Base-by-base conservation (phyloP, 1,284 basidiomycete genomes). In the Trichosporon inkin region DNA sequence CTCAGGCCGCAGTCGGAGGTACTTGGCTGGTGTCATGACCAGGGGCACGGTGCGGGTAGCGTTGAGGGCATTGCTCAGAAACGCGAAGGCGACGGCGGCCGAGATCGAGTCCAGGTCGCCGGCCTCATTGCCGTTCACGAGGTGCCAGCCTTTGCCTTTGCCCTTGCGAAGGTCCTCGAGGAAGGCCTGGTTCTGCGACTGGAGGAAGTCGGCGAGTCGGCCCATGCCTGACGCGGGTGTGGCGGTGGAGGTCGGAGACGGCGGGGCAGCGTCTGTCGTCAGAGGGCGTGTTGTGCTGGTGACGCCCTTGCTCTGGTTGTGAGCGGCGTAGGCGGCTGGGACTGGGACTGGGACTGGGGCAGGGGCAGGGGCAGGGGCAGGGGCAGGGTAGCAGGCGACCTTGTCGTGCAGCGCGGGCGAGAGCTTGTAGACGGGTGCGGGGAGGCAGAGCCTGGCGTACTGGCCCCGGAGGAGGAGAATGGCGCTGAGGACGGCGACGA, bases 61-160 rank as follows among this genome's bases (percentile, higher is more conserved):
- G 53, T 82, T 74, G 10, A 85, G 76, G 36, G 83, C 68, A 73
- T 84, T 71, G 71, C 81, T 73, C 54, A 91, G 82, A 83, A 86
- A 91, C 0, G 92, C 85, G 76, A 85, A 92, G 1, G 85, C 88
- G 59, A 96, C 84, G 2, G 92, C 85, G 59, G 88, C 89, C 0
- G 90, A 90, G 28, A 94, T 74, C 11, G 87, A 87, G 78, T 97
- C 93, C 39, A 96, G 85, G 78, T 97, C 93, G 71, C 91, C 91
- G 10, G 92, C 89, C 77, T 95, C 92, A 72, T 96, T 95, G 1
- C 92, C 92, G 84, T 91, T 89, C 0, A 86, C 87, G 6, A 94
- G 81, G 0, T 84, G 87, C 92, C 92, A 96, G 44, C 86, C 83
- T 10, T 71, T 68, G 11, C 71, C 82, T 56, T 78, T 79, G 0